phyloP scores from a whole-genome alignment of 768 basidiomycete species.

The Hortiboletus flavorubellus region DNA sequence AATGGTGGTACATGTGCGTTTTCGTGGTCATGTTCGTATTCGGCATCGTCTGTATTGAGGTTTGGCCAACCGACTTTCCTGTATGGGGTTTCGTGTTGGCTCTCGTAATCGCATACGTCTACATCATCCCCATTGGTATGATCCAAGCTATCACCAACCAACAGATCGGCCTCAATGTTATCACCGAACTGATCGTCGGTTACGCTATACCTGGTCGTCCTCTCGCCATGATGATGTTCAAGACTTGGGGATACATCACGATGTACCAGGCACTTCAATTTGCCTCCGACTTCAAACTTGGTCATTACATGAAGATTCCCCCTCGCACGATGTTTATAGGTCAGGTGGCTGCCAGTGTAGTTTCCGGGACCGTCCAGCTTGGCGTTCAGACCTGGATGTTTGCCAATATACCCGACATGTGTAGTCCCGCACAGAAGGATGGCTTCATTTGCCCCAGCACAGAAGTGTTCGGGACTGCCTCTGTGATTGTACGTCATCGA shows the following conservation, averaged over 20 bases:
- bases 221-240: conserved; percentile 78
- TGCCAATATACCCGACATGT: conserved; percentile 36
- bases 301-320: conserved; percentile 71
- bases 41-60: conserved; percentile 54
- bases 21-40: conserved; percentile 55
- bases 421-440: conserved; percentile 22
- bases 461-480: conserved; percentile 51
- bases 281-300: conserved; percentile 72
- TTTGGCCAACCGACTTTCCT: conserved; percentile 55
- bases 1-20: conserved; percentile 53
- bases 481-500: conserved; percentile 43
- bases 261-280: conserved; percentile 66
- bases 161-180: conserved; percentile 64
- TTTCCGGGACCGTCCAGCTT: conserved; percentile 66
- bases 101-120: conserved; percentile 48
- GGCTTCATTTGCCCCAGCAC: conserved; percentile 31
- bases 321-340: conserved; percentile 65
- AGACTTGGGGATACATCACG: conserved; percentile 66
- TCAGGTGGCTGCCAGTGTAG: conserved; percentile 58
- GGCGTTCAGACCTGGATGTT: conserved; percentile 63
- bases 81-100: conserved; percentile 45
- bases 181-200: conserved; percentile 73
- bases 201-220: conserved; percentile 56
- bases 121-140: conserved; percentile 73
- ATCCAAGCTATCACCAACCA: conserved; percentile 82